These are phyloP conservation scores for Rhodotorula sphaerocarpa DNA, from an alignment of 768 basidiomycete species.

Conservation along the genomic window DNA sequence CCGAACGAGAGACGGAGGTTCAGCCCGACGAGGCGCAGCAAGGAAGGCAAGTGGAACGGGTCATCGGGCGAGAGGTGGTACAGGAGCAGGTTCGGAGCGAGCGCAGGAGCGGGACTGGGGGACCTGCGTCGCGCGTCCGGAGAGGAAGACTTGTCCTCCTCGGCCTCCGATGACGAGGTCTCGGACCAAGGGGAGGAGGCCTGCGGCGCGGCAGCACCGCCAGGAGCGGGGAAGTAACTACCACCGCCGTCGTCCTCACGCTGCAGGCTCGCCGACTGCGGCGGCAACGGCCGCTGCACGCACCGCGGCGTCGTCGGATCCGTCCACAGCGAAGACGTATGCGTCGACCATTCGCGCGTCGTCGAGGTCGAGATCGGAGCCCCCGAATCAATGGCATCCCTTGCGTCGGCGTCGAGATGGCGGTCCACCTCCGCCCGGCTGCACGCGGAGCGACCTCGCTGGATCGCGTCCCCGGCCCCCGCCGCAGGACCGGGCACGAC, in stretches of 20 bases:
- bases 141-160: not conserved
- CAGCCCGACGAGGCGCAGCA: constrained; percentile 31
- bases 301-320: constrained; percentile 29
- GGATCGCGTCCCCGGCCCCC: not conserved
- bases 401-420: too few relatives aligned
- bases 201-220: not conserved
- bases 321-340: not conserved
- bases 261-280: too few relatives aligned
- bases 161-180: not conserved
- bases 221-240: constrained; percentile 2
- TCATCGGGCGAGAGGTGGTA: constrained; percentile 3
- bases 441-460: too few relatives aligned
- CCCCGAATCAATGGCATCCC: too few relatives aligned
- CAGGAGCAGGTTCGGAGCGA: constrained; percentile 1
- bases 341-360: not conserved
- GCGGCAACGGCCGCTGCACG: not conserved
- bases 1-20: constrained; percentile 27
- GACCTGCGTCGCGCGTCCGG: not conserved
- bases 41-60: constrained; percentile 27
- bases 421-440: too few relatives aligned
- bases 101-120: not conserved
- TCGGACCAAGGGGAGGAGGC: not conserved
- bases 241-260: too few relatives aligned
- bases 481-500: not conserved
- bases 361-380: not conserved